Evolutionary conservation across 306 rosid species (phyloP).

Genomic region (Biancaea sappan): DNA sequence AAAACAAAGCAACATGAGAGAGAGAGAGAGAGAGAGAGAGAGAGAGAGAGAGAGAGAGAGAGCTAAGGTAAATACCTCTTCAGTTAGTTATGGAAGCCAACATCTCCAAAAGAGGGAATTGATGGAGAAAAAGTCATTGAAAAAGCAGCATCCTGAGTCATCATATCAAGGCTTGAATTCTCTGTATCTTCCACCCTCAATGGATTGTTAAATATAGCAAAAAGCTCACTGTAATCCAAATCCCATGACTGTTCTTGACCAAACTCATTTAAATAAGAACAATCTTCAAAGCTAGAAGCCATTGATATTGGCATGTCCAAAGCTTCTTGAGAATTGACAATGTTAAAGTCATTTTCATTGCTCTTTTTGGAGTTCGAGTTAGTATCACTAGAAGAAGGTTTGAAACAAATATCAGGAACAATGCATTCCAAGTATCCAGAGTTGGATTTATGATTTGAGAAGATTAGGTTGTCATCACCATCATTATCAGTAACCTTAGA

Average conservation of each 20-base stretch:
- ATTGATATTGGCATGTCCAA: constrained; percentile 21
- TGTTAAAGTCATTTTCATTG: neutral
- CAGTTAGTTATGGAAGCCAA: no score
- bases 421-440: constrained; percentile 95
- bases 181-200: constrained; percentile 53
- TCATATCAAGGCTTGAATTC: constrained; percentile 44
- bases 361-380: constrained; percentile 35
- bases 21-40: no score
- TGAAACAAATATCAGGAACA: constrained; percentile 89
- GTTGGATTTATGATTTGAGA: constrained; percentile 57
- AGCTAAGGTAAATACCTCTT: no score
- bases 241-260: constrained; percentile 59
- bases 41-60: no score
- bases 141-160: constrained; percentile 43
- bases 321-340: constrained; percentile 35
- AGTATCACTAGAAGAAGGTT: constrained; percentile 56
- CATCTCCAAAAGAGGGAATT: constrained; percentile 63
- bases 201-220: constrained; percentile 51
- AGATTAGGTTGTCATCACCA: constrained; percentile 47
- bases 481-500: no score
- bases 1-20: no score
- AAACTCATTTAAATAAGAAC: constrained; percentile 49
- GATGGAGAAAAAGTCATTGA: constrained; percentile 57
- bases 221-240: constrained; percentile 61
- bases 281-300: constrained; percentile 40